Conservation (phyloP, 306 rosid species). For the Hippophae tibetana region DNA sequence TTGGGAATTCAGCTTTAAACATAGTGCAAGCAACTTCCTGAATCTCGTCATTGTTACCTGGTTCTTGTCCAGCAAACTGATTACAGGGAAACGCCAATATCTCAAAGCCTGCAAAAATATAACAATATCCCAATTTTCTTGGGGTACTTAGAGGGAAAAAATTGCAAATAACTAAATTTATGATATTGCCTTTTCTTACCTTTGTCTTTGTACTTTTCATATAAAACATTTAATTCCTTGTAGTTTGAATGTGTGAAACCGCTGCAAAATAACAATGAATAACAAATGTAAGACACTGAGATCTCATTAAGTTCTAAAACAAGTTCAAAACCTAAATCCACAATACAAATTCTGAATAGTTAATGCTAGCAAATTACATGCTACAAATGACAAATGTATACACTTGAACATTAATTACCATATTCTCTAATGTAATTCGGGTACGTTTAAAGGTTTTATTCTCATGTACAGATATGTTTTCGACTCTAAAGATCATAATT, state of each 20-base stretch:
- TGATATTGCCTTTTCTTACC: constrained; percentile 27
- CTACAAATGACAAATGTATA: too few relatives aligned
- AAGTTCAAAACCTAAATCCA: background rate
- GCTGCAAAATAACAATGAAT: constrained; percentile 36
- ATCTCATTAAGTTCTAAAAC: background rate
- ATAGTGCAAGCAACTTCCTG: constrained; percentile 63
- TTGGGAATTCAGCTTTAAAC: constrained; percentile 80
- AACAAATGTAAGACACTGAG: background rate
- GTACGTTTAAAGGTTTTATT: too few relatives aligned
- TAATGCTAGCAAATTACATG: background rate
- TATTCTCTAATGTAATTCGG: background rate
- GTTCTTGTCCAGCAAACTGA: constrained; percentile 83
- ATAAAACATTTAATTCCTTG: constrained; percentile 58
- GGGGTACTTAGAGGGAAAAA: background rate
- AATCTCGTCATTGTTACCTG: constrained; percentile 72
- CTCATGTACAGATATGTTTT: too few relatives aligned
- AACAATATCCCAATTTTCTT: background rate
- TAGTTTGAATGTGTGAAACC: constrained; percentile 82
- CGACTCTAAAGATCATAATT: too few relatives aligned
- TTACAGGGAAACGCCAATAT: constrained; percentile 98
- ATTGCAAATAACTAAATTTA: background rate
- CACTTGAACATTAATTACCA: background rate
- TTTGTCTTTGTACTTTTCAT: constrained; percentile 68
- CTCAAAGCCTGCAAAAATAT: constrained; percentile 44
- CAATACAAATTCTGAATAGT: background rate